Evolutionary conservation across 2,329 filamentous ascomycete genomes (phyloP).

Genomic region (Aspergillus sp.): DNA sequence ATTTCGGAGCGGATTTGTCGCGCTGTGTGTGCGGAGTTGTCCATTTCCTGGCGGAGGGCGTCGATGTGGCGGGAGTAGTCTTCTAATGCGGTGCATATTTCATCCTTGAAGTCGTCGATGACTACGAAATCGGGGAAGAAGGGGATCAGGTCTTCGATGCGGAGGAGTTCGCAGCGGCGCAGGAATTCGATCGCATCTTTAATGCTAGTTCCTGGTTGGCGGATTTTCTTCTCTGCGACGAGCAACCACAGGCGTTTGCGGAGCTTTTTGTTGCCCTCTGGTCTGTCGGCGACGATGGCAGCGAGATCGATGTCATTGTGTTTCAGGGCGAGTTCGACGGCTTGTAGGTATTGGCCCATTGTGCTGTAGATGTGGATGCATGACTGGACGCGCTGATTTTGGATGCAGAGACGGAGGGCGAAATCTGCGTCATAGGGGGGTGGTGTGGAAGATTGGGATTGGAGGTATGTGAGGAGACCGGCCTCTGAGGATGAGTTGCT

Average conservation of each 20-base stretch:
- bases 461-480: constrained; percentile 77
- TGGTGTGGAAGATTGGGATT: constrained; percentile 78
- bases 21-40: constrained; percentile 82
- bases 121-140: constrained; percentile 99
- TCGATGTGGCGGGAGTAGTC: constrained; percentile 92
- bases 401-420: constrained; percentile 88
- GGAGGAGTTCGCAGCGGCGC: constrained; percentile 80
- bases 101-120: constrained; percentile 98
- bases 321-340: constrained; percentile 84
- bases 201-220: constrained; percentile 71
- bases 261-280: constrained; percentile 68
- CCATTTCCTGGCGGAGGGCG: constrained; percentile 84
- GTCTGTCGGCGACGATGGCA: constrained; percentile 75
- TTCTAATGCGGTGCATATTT: constrained; percentile 89
- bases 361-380: constrained; percentile 96
- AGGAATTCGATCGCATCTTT: constrained; percentile 91
- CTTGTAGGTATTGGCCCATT: constrained; percentile 91
- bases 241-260: constrained; percentile 94
- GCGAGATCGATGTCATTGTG: constrained; percentile 87
- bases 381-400: constrained; percentile 84
- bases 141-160: constrained; percentile 93
- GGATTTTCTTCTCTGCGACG: constrained; percentile 90
- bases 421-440: constrained; percentile 93
- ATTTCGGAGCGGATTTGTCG: constrained; percentile 89
- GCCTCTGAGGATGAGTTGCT: constrained; percentile 77